Conservation (phyloP, 148 eudicot species). For the Silene uniflora region DNA sequence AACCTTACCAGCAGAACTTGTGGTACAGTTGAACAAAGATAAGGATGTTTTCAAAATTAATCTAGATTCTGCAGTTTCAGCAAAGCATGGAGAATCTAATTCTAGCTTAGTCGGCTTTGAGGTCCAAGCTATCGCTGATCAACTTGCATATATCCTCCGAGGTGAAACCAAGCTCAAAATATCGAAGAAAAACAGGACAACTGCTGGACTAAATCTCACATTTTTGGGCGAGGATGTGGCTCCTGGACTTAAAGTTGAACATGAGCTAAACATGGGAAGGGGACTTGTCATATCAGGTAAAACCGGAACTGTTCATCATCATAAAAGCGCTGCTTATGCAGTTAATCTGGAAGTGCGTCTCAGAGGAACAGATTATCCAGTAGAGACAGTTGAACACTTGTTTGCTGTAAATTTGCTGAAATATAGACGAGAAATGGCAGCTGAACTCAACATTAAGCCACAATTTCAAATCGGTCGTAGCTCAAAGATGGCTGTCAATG, state of each 20-base stretch:
- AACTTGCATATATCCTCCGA: too few species aligned
- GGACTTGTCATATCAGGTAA: slow-evolving; percentile 61
- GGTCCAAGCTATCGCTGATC: too few species aligned
- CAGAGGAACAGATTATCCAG: slow-evolving; percentile 45
- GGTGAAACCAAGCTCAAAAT: slow-evolving; percentile 71
- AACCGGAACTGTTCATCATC: slow-evolving; percentile 43
- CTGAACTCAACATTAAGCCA: slow-evolving; percentile 46
- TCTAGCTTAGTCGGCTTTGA: too few species aligned
- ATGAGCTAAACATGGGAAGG: slow-evolving; percentile 56
- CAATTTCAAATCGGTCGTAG: slow-evolving; percentile 58
- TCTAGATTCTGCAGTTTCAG: slow-evolving; percentile 70
- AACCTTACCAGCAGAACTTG: slow-evolving; percentile 51
- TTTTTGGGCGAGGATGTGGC: slow-evolving; percentile 69
- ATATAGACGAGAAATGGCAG: slow-evolving; percentile 35
- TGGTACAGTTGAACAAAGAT: slow-evolving; percentile 73
- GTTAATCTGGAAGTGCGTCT: slow-evolving; percentile 54
- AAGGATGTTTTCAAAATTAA: slow-evolving; percentile 77
- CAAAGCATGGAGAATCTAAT: slow-evolving; percentile 67
- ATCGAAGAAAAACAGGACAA: slow-evolving; percentile 59
- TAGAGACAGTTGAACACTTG: slow-evolving; percentile 19
- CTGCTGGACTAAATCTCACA: slow-evolving; percentile 60
- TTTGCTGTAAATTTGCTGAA: not conserved
- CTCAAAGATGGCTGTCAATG: slow-evolving; percentile 70
- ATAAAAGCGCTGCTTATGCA: slow-evolving; percentile 55
- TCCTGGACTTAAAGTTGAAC: slow-evolving; percentile 71